These are phyloP conservation scores for Venturia oleaginea DNA, from an alignment of 2,329 filamentous ascomycete species.

Conservation along the genomic window DNA sequence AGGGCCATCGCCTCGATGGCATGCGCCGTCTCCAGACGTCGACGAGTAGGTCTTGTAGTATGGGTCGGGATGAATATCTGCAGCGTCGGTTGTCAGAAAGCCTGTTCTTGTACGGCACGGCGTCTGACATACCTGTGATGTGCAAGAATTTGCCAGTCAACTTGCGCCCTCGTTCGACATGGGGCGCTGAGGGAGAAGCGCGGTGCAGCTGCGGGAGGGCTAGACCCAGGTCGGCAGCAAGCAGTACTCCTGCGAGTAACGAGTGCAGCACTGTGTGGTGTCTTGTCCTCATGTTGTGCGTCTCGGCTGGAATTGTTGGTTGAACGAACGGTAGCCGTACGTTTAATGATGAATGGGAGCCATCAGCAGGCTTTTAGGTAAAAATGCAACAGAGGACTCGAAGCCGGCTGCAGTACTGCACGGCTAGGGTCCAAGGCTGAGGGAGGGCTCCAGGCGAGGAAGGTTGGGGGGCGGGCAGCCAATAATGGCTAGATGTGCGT, in stretches of 20 bases:
- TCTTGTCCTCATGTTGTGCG: background rate
- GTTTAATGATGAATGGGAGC: background rate
- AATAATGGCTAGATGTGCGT: background rate
- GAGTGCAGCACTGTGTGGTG: background rate
- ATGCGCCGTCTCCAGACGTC: conserved; percentile 58
- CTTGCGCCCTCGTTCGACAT: background rate
- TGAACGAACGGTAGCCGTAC: background rate
- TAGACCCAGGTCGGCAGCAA: background rate
- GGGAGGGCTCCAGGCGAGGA: too few species aligned
- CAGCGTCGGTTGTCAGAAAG: background rate
- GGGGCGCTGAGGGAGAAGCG: background rate
- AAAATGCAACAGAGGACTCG: background rate
- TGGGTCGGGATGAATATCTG: conserved; percentile 86
- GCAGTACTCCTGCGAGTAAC: background rate
- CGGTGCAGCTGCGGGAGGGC: background rate
- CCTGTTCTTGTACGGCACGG: background rate
- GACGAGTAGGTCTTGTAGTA: conserved; percentile 76
- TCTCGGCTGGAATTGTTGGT: background rate
- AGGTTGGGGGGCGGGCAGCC: background rate
- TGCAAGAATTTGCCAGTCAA: conserved; percentile 67
- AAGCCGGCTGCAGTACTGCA: too few species aligned
- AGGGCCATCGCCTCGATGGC: conserved; percentile 67
- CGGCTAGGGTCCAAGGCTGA: background rate
- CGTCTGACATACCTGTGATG: conserved; percentile 61
- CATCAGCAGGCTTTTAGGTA: background rate